Base-by-base conservation (phyloP, 1,139 yeast species). In the Scheffersomyces segobiensis region DNA sequence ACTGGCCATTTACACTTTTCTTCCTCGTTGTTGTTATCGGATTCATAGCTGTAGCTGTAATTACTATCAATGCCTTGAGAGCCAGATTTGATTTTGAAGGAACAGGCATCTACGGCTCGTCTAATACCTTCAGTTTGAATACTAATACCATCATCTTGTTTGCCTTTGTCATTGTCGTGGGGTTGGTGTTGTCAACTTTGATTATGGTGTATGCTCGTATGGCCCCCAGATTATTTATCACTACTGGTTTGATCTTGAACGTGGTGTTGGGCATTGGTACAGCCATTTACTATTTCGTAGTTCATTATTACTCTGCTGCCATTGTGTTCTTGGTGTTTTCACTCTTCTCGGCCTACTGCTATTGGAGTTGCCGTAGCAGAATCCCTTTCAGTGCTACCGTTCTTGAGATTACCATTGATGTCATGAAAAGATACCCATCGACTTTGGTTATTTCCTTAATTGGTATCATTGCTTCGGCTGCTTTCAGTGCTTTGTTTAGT, bases 381-480 rank as follows among this genome's bases (percentile, higher is more conserved):
- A 90, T 91, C 60, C 85, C 86, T 0, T 82, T 91, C 66, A 89
- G 96, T 62, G 92, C 95, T 2, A 82, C 89, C 5, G 87, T 91
- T 42, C 76, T 93, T 62, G 82, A 86, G 58, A 86, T 89, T 48
- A 85, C 90, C 10, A 88, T 92, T 66, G 93, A 88, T 66, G 96
- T 91, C 3, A 87, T 91, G 83, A 85, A 84, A 65, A 69, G 79
- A 52, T 86, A 87, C 65, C 93, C 96, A 17, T 87, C 92, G 26
- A 87, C 92, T 0, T 76, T 90, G 65, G 54, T 87, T 12, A 82
- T 88, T 1, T 84, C 97, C 0, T 71, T 86, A 0, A 46, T 88
- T 18, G 97, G 97, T 0, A 79, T 90, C 3, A 55, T 92, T 3
- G 73, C 87, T 3, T 81, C 90, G 1, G 87, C 88, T 5, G 87